Base-by-base conservation (phyloP, 2,329 filamentous ascomycete species). In the Ciborinia camelliae region DNA sequence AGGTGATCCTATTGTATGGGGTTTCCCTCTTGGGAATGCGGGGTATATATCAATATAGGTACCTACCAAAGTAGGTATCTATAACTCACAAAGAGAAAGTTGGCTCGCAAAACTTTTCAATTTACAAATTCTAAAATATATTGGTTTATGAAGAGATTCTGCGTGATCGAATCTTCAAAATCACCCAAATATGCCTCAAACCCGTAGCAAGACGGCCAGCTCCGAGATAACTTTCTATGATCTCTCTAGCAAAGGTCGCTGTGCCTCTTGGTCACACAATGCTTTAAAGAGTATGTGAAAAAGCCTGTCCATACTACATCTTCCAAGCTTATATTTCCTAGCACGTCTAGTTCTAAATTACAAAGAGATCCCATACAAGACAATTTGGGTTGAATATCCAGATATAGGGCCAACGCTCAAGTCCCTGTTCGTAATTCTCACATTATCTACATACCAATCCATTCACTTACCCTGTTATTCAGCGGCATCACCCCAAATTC, bases 381-480 rank as follows among this genome's bases (percentile, higher is more conserved):
- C 88, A 0, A 79, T 87, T 80, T 91, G 87, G 86, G 76, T 86
- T 20, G 86, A 90, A 71, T 90, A 89, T 69, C 88, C 87, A 0
- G 83, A 90, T 43, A 79, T 92, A 66, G 81, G 79, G 64, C 76
- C 83, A 1, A 82, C 75, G 2, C 77, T 90, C 58, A 78, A 84
- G 70, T 77, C 80, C 35, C 79, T 85, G 84, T 86, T 71, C 70
- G 80, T 75, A 2, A 41, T 39, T 52, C 52, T 28, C n/a, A n/a
- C 32, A 18, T 4, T 26, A 20, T 18, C 14, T 35, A 52, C 39
- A 20, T 41, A 41, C 63, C 47, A 41, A 23, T n/a, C 48, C 62
- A 54, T 47, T 58, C 48, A 52, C 10, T 45, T 47, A 50, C 50
- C 62, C 57, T 51, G 66, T 55, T 37, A 14, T 10, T 50, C 48